Evolutionary conservation across 108 stramenopile species (phyloP).

Genomic region (Aurantiochytrium sp.): DNA sequence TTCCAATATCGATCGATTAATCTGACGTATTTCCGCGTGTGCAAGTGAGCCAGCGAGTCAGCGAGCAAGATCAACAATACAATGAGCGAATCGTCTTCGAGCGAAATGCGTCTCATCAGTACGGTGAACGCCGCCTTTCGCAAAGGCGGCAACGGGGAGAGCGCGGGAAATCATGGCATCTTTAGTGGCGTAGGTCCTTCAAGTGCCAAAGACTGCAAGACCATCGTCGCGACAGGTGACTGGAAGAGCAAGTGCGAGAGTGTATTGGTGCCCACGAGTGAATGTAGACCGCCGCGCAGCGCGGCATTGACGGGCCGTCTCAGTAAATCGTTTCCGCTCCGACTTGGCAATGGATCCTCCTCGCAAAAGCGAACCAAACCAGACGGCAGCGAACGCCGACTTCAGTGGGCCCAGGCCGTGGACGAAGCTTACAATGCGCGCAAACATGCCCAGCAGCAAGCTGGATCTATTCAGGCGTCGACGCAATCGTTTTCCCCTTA

Average conservation of each 20-base stretch:
- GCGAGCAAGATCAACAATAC: no score
- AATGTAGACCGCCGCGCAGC: not conserved
- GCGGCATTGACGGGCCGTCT: not conserved
- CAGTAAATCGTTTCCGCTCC: not conserved
- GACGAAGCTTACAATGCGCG: not conserved
- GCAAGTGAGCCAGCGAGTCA: no score
- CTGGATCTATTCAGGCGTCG: not conserved
- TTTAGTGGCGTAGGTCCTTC: no score
- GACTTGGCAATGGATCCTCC: not conserved
- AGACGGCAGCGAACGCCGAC: not conserved
- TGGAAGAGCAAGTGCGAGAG: not conserved
- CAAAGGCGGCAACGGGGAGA: no score
- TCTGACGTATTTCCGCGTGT: no score
- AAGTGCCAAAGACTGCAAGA: no score
- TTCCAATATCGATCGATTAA: no score
- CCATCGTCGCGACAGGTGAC: not conserved
- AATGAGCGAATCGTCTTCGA: no score
- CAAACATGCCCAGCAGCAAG: no score
- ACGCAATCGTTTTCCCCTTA: not conserved
- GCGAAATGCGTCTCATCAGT: no score
- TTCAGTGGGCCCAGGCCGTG: not conserved
- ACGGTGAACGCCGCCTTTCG: no score
- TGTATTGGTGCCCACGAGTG: not conserved
- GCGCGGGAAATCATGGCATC: no score
- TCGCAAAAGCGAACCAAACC: not conserved